Percentiles rank a stretch among this genome's conserved stretches.
Evolutionary conservation across 2,329 filamentous ascomycete genomes (phyloP).

Genomic region (Aphanocladium album): DNA sequence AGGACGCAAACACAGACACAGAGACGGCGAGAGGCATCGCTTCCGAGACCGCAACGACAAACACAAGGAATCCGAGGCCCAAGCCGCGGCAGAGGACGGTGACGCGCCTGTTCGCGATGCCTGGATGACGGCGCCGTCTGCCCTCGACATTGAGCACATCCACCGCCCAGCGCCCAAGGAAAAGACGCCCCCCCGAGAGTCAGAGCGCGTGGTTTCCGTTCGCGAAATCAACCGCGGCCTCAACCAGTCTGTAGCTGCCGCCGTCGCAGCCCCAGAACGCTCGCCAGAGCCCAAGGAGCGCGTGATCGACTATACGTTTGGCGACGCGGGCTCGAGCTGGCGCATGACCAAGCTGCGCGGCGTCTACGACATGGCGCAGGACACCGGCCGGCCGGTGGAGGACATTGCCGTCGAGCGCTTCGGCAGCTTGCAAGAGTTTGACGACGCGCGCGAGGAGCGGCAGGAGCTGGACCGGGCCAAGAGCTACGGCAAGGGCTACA

Average conservation of each 20-base stretch:
- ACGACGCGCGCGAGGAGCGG: conserved; percentile 89
- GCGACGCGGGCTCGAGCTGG: conserved; percentile 87
- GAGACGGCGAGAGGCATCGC: conserved; percentile 24
- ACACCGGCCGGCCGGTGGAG: conserved; percentile 67
- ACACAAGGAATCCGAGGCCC: conserved; percentile 38
- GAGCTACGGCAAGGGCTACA: conserved; percentile 79
- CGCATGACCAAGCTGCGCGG: conserved; percentile 91
- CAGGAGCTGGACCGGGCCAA: conserved; percentile 80
- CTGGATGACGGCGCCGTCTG: conserved; percentile 91
- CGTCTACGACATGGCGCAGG: conserved; percentile 74
- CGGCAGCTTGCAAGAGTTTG: conserved; percentile 76
- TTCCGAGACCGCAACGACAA: conserved; percentile 23
- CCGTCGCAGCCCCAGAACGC: not conserved
- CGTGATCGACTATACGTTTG: conserved; percentile 72
- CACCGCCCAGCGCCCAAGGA: conserved; percentile 53
- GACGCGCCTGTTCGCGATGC: conserved; percentile 56
- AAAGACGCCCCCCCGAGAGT: conserved; percentile 49
- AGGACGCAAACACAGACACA: conserved; percentile 49
- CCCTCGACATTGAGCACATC: conserved; percentile 78
- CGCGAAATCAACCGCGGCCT: conserved; percentile 72
- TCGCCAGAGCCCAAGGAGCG: conserved; percentile 43
- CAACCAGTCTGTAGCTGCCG: conserved; percentile 37
- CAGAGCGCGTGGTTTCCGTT: conserved; percentile 67
- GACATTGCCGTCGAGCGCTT: conserved; percentile 80
- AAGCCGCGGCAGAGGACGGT: conserved; percentile 37